phyloP scores from a whole-genome alignment of 2,329 filamentous ascomycete species.

The Fusarium multiceps region DNA sequence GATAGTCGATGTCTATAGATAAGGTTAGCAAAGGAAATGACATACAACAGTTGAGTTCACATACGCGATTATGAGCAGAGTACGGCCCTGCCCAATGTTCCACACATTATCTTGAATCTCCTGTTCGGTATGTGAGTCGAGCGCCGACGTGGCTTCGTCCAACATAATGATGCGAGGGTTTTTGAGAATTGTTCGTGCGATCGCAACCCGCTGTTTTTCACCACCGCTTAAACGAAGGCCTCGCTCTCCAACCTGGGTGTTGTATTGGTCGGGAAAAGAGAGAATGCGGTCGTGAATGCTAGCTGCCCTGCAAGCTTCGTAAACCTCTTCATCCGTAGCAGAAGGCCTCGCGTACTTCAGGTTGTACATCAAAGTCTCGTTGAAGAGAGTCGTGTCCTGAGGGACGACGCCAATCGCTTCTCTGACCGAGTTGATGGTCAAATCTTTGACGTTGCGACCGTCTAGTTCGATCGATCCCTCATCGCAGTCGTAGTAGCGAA shows the following conservation, averaged over 20 bases:
- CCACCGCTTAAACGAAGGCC: slow-evolving; percentile 88
- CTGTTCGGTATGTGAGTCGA: slow-evolving; percentile 92
- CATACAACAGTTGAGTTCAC: slow-evolving; percentile 46
- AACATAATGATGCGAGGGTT: slow-evolving; percentile 91
- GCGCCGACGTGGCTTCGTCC: slow-evolving; percentile 90
- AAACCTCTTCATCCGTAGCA: slow-evolving; percentile 84
- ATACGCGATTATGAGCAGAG: slow-evolving; percentile 94
- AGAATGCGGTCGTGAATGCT: slow-evolving; percentile 95
- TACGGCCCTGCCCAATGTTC: slow-evolving; percentile 84
- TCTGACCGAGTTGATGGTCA: slow-evolving; percentile 94
- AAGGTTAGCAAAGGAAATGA: slow-evolving; percentile 33
- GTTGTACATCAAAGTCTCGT: slow-evolving; percentile 95
- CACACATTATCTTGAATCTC: slow-evolving; percentile 90
- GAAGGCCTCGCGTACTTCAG: slow-evolving; percentile 86
- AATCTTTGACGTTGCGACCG: slow-evolving; percentile 81
- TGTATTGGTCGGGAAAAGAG: slow-evolving; percentile 86
- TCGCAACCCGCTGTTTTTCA: slow-evolving; percentile 93
- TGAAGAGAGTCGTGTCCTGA: slow-evolving; percentile 95
- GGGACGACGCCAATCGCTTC: slow-evolving; percentile 94
- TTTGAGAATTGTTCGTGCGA: slow-evolving; percentile 92
- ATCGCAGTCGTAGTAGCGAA: slow-evolving; percentile 92
- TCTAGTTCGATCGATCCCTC: slow-evolving; percentile 87
- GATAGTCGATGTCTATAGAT: slow-evolving; percentile 76
- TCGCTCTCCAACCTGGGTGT: slow-evolving; percentile 91
- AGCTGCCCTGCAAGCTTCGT: slow-evolving; percentile 83